phyloP scores from a whole-genome alignment of 768 basidiomycete species.

The Rhodocollybia butyracea region DNA sequence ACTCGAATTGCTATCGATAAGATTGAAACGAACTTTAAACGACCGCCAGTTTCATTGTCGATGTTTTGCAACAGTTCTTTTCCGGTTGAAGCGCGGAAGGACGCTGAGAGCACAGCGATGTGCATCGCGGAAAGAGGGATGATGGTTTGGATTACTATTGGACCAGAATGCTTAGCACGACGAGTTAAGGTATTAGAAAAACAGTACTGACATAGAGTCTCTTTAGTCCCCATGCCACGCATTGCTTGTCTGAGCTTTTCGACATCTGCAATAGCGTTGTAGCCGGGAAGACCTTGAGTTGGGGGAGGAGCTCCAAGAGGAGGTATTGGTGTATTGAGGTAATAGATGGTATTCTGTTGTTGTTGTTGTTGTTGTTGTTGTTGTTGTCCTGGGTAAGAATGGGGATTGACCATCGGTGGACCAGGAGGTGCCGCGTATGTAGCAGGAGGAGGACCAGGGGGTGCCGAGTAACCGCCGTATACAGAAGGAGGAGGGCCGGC shows the following conservation, averaged over 20 bases:
- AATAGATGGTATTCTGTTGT: neutral
- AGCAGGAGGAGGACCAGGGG: neutral
- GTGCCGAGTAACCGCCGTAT: neutral
- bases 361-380: neutral
- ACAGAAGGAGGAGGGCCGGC: slow-evolving; percentile 1
- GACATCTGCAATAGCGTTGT: neutral
- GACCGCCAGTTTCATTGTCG: slow-evolving; percentile 1
- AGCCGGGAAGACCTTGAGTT: neutral
- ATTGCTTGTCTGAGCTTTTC: slow-evolving; percentile 1
- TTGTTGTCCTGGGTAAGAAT: neutral
- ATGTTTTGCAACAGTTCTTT: neutral
- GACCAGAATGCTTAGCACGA: no score
- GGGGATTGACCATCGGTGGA: neutral
- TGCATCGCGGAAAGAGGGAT: neutral
- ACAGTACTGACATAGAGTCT: neutral
- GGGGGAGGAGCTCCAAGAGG: neutral
- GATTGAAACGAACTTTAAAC: neutral
- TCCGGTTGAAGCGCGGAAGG: neutral
- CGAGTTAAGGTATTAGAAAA: no score
- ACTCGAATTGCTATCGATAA: neutral
- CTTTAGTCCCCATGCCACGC: slow-evolving; percentile 4
- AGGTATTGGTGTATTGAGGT: slow-evolving; percentile 1
- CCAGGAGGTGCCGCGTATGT: neutral
- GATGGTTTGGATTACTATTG: slow-evolving; percentile 4
- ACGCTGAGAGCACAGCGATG: neutral